Evolutionary conservation across 768 basidiomycete species (phyloP).

Genomic region (Agrocybe pediades): DNA sequence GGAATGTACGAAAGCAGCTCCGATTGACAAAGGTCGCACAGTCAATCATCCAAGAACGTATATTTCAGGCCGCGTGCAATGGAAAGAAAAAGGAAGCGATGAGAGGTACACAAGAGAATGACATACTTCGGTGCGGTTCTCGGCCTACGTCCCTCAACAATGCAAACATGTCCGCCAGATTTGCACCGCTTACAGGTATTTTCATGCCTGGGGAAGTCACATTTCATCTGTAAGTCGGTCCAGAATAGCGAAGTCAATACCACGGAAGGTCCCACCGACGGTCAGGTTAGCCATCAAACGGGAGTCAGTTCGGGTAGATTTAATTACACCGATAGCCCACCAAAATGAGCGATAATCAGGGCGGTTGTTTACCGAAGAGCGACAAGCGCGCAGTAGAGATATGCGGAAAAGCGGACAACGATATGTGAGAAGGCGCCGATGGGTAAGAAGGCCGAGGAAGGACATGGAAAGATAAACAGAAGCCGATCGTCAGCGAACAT

Average conservation of each 20-base stretch:
- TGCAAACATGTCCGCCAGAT: constrained; percentile 70
- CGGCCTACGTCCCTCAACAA: constrained; percentile 83
- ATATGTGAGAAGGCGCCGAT: constrained; percentile 8
- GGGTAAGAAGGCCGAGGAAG: constrained; percentile 10
- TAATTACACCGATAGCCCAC: neutral
- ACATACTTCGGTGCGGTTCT: constrained; percentile 83
- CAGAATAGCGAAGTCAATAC: constrained; percentile 6
- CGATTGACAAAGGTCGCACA: constrained; percentile 1
- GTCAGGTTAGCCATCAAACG: constrained; percentile 1
- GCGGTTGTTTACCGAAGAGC: too few species aligned
- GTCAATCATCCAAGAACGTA: constrained; percentile 7
- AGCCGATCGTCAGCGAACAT: constrained; percentile 16
- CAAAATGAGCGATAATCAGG: neutral
- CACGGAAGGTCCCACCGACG: constrained; percentile 6
- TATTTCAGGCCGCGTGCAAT: constrained; percentile 17
- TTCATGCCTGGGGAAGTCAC: constrained; percentile 72
- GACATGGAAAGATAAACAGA: constrained; percentile 10
- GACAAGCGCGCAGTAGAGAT: constrained; percentile 13
- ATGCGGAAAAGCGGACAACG: constrained; percentile 12
- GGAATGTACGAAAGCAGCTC: constrained; percentile 4
- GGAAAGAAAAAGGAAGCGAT: constrained; percentile 16
- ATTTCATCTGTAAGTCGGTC: constrained; percentile 71
- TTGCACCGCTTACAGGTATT: constrained; percentile 82
- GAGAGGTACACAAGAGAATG: constrained; percentile 8
- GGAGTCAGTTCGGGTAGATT: constrained; percentile 8